Conservation (phyloP, 306 rosid species). For the Cyclanthera cordifolia region DNA sequence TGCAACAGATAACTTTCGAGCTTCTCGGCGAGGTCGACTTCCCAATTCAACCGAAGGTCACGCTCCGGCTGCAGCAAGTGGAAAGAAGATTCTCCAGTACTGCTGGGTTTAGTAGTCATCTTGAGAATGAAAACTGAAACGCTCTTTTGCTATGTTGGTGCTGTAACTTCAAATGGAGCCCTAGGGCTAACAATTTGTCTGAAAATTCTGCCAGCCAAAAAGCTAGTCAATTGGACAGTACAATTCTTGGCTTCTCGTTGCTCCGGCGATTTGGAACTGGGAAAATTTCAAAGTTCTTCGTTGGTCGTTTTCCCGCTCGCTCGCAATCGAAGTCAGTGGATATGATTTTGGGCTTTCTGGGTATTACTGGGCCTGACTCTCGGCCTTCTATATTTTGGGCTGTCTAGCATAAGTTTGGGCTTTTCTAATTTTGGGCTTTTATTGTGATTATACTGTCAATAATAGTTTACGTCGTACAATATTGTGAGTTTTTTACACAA, state of each 20-base stretch:
- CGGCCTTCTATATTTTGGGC: background rate
- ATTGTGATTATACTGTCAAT: no score
- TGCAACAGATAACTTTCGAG: slow-evolving; percentile 70
- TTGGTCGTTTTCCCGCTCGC: slow-evolving; percentile 44
- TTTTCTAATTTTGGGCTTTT: no score
- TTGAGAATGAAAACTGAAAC: slow-evolving; percentile 4
- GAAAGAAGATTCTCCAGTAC: slow-evolving; percentile 20
- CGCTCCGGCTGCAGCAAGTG: slow-evolving; percentile 79
- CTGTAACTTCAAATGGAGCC: slow-evolving; percentile 18
- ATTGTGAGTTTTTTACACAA: no score
- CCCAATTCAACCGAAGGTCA: slow-evolving; percentile 86
- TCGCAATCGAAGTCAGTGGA: background rate
- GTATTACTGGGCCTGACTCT: background rate
- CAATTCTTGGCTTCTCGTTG: background rate
- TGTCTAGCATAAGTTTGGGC: no score
- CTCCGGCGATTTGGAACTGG: background rate
- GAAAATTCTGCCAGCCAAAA: background rate
- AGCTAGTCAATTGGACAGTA: background rate
- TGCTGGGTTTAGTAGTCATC: slow-evolving; percentile 41
- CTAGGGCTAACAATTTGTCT: slow-evolving; percentile 27
- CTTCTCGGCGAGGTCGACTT: slow-evolving; percentile 77
- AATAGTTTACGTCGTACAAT: no score
- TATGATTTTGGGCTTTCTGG: background rate
- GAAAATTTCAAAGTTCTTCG: slow-evolving; percentile 21
- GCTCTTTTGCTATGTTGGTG: slow-evolving; percentile 13